Conservation (phyloP, 805 yeast species). For the Yamadazyma sp. region DNA sequence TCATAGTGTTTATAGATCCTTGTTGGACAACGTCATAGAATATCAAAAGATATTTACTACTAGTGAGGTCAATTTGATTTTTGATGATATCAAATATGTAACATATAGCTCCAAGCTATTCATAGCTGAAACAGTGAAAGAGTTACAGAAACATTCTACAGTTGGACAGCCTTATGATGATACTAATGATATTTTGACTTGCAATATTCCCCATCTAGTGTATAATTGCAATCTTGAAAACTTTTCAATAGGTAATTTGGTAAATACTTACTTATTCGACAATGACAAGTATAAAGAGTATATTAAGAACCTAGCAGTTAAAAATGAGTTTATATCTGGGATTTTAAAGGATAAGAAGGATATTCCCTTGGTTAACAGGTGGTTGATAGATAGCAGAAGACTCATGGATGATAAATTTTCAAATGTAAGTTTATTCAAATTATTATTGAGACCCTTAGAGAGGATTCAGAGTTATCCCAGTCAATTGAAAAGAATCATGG, state of each 20-base stretch:
- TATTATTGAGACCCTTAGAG: conserved; percentile 45
- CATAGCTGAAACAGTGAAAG: not conserved
- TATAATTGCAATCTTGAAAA: conserved; percentile 6
- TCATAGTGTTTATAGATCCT: conserved; percentile 27
- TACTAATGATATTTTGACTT: not conserved
- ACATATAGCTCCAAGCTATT: conserved; percentile 22
- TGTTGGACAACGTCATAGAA: conserved; percentile 24
- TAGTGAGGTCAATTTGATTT: conserved; percentile 35
- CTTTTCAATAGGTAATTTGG: conserved; percentile 6
- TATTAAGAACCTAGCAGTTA: conserved; percentile 4
- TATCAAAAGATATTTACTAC: conserved; percentile 24
- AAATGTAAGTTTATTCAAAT: conserved; percentile 15
- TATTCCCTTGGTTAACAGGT: not conserved
- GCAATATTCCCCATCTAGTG: conserved; percentile 8
- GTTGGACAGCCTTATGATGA: too few relatives aligned
- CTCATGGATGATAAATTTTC: not conserved
- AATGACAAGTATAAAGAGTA: conserved; percentile 1
- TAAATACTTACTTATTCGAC: conserved; percentile 6
- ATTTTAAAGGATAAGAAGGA: conserved; percentile 4
- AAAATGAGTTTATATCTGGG: conserved; percentile 2
- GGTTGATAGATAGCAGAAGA: conserved; percentile 3
- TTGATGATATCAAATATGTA: conserved; percentile 43
- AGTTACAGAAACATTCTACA: too few relatives aligned
- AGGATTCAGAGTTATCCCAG: conserved; percentile 36
- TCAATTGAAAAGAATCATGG: conserved; percentile 16